Conservation (phyloP, 805 yeast genomes). For the Barnettozyma pratensis region DNA sequence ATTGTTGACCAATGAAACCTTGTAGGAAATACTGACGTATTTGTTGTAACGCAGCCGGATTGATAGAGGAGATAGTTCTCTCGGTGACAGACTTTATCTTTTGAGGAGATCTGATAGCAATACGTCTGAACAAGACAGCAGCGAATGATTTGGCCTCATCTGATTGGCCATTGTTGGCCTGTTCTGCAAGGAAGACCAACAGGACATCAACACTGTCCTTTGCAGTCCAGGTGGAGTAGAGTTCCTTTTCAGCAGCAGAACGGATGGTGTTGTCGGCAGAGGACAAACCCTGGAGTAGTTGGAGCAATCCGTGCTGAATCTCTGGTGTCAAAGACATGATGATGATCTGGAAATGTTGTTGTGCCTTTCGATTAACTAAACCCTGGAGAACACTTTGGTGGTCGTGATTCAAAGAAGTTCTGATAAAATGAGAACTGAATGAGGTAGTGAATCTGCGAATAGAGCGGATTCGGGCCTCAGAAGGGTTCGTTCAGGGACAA, state of each 20-base stretch:
- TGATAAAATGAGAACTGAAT: too few species aligned
- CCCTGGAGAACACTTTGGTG: too few species aligned
- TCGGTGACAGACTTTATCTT: conserved; percentile 60
- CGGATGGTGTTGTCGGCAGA: conserved; percentile 76
- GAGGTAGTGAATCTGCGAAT: too few species aligned
- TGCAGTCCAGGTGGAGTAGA: conserved; percentile 74
- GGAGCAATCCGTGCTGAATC: conserved; percentile 45
- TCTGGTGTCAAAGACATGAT: conserved; percentile 56
- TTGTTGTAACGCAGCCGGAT: conserved; percentile 51
- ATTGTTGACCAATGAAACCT: conserved; percentile 67
- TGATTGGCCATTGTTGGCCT: conserved; percentile 58
- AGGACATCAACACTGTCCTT: conserved; percentile 63
- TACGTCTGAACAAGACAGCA: conserved; percentile 85
- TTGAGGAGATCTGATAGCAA: conserved; percentile 76
- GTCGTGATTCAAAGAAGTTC: too few species aligned
- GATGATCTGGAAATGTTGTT: neutral
- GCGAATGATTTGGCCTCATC: conserved; percentile 63
- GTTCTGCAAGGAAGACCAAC: conserved; percentile 75
- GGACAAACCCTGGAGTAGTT: conserved; percentile 61
- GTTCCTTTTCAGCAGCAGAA: conserved; percentile 67
- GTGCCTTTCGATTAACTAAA: neutral
- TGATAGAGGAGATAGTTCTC: conserved; percentile 69
- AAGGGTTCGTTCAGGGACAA: too few species aligned
- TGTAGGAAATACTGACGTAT: conserved; percentile 61
- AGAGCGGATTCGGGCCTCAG: too few species aligned